Evolutionary conservation across 2,329 filamentous ascomycete genomes (phyloP), one percentile per base, ranked within the genome.

Genomic region (Exophiala sp.): DNA sequence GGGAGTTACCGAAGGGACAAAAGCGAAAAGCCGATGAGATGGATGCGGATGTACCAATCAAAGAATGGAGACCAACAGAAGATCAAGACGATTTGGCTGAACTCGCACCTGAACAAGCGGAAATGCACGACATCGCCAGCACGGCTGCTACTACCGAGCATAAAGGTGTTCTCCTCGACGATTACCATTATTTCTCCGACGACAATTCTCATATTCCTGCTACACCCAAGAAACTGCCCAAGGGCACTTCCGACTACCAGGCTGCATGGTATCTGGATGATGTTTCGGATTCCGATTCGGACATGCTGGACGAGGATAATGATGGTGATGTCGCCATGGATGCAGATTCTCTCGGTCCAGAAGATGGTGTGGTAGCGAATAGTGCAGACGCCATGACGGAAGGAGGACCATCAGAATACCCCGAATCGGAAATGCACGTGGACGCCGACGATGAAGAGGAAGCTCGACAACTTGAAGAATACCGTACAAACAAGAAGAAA

Each of bases 171-270:
- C 75, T 99, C 38, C 78, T 99, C 8, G 94, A 99, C 63, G 92
- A 97, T 62, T 92, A 99, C 69, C 92, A 97, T 69, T 99, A 99
- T 71, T 99, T 97, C 68, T 91, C 91, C 0, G 92, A 97, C 40
- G 90, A 94, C 43, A 87, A 94, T 49, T 74, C 71, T 3, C 77
- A 84, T 49, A 75, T 79, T 14, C 75, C 83, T 14, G 72, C 78
- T 34, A 73, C 75, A 32, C 88, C 89, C 5, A 94, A 86, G 72
- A 83, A 84, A 58, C 73, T 99, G 18, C 94, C 94, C 1, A 89
- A 86, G 71, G 94, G 94, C 59, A 99, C 94, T 2, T 97, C 94
- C 36, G 84, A 86, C 52, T 97, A 96, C 71, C 94, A 99, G 72
- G 82, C 91, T 18, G 91, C 92, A 8, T 99, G 94, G 94, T 96